Base-by-base conservation (phyloP, 306 rosid genomes). In the Castanea mollissima region DNA sequence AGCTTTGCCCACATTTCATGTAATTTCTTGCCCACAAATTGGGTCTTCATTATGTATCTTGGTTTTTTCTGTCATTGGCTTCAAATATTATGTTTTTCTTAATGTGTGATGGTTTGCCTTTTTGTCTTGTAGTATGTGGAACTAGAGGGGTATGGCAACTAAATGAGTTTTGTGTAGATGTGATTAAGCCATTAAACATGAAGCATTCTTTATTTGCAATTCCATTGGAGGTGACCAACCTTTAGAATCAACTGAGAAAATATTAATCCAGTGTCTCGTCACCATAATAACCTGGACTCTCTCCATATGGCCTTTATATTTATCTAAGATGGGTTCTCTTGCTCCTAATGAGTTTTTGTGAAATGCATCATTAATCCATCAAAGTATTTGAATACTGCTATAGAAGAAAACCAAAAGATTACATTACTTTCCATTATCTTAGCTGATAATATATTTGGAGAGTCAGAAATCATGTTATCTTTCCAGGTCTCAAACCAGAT, bases 181-280 rank as follows among this genome's bases (percentile, higher is more conserved):
- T 94, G 46, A 75, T 94, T 52, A 82, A 90, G 83, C 94, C 38
- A 34, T 34, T 34, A 34, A 5, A 5, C 1, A 87, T 75, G 75
- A 88, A 72, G 92, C 97, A 74, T 94, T 94, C 83, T 94, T 91
- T 75, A 79, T 94, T 51, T 94, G 98, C 86, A 94, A 94, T 89
- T 94, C 98, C 18, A 92, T 94, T 23, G 98, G 97, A 88, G 97
- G 97, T 94, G 76, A 76, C 72, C 25, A 35, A 23, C 38, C 75
- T 72, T 82, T 70, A 67, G 54, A 13, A 62, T 3, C 41, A 35
- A 35, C 41, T 6, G 9, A 35, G 41, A 35, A 35, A 35, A 35
- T 6, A 35, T 35, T 35, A 35, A 35, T 35, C 41, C 9, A 35
- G 41, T 35, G 41, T 35, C 41, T 35, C 41, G 41, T 35, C 41